These are phyloP conservation scores for Penicillium dipodomyicola DNA, from an alignment of 495 filamentous ascomycete genomes.

Conservation along the genomic window DNA sequence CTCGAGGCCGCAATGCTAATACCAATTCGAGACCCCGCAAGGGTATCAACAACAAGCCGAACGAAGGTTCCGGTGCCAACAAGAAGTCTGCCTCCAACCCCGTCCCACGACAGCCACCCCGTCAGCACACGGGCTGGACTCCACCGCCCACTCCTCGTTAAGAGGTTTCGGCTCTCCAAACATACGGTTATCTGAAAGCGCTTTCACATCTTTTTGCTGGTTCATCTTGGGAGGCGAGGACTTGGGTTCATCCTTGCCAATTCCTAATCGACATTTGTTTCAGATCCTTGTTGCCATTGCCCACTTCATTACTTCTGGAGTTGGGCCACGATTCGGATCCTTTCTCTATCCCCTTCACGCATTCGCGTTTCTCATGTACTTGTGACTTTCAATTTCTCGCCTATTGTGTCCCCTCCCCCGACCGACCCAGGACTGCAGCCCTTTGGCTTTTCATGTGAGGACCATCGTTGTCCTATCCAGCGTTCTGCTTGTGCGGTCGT, in stretches of 20 bases:
- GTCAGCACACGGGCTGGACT: neutral
- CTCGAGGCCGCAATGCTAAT: conserved; percentile 28
- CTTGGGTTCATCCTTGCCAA: neutral
- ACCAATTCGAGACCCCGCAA: neutral
- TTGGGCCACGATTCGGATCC: neutral
- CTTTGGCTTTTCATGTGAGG: conserved; percentile 4
- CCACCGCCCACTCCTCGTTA: neutral
- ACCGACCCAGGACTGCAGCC: neutral
- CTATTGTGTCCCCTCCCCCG: neutral
- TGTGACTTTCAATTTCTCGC: neutral
- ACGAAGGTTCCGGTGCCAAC: neutral
- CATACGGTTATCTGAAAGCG: neutral
- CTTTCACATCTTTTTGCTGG: neutral
- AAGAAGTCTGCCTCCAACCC: neutral
- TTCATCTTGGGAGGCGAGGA: neutral
- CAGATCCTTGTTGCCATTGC: neutral
- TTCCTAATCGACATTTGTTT: neutral
- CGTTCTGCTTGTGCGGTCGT: neutral
- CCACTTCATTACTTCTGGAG: conserved; percentile 1
- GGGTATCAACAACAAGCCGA: conserved; percentile 26
- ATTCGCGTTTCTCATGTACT: conserved; percentile 2
- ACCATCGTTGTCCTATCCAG: neutral
- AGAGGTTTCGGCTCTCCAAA: neutral
- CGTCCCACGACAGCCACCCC: neutral
- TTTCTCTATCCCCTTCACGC: conserved; percentile 3